Percentiles rank a stretch among this genome's conserved stretches.
Evolutionary conservation across 1,139 yeast genomes (phyloP).

Genomic region (Zygosaccharomyces sapae): DNA sequence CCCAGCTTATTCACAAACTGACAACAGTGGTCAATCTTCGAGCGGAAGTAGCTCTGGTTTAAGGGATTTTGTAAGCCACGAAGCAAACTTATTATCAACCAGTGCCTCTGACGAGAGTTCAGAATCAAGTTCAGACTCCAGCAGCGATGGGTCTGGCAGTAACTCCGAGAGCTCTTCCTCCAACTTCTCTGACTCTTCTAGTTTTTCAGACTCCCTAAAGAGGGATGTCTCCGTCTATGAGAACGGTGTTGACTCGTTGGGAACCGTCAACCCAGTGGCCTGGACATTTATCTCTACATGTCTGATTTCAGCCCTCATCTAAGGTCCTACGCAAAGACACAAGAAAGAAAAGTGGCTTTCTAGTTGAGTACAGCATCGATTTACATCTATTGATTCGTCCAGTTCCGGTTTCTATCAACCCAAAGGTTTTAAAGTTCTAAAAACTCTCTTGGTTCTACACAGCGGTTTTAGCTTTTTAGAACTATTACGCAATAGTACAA

Average conservation of each 20-base stretch:
- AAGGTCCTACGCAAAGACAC: not conserved
- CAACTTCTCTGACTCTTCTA: not conserved
- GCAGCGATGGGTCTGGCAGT: not conserved
- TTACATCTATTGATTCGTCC: not conserved
- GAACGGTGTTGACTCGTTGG: not conserved
- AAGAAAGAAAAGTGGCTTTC: not conserved
- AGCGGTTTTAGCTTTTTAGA: not conserved
- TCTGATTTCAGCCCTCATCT: not conserved
- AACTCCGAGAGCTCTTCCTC: not conserved
- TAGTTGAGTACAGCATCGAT: not conserved
- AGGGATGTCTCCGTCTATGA: not conserved
- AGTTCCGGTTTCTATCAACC: not conserved
- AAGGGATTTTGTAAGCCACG: not conserved
- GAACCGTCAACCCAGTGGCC: not conserved
- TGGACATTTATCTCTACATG: not conserved
- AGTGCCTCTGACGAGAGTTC: not conserved
- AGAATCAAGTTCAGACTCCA: not conserved
- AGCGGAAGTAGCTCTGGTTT: not conserved
- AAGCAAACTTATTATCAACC: not conserved
- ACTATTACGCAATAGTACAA: not conserved
- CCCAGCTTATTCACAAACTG: constrained; percentile 37
- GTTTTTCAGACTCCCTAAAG: not conserved
- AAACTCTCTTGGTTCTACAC: not conserved
- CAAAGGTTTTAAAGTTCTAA: not conserved
- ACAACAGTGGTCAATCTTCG: not conserved